These are phyloP conservation scores for Kwoniella heveanensis DNA, from an alignment of 768 basidiomycete genomes.

Conservation along the genomic window DNA sequence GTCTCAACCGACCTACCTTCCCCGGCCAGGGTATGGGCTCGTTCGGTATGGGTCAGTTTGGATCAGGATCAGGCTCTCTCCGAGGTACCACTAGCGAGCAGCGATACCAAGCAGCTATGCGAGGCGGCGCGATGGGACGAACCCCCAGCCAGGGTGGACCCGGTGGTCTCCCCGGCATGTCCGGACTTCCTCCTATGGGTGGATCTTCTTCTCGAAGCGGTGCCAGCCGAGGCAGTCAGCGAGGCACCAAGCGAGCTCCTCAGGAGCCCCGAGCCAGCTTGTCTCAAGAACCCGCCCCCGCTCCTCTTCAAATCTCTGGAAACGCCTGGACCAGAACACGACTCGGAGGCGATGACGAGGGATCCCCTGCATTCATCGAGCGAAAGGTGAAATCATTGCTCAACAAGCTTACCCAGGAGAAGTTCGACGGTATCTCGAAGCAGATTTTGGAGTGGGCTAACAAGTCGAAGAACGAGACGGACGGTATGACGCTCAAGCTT, in stretches of 20 bases:
- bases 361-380: slow-evolving; percentile 82
- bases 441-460: slow-evolving; percentile 96
- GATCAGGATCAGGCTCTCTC: slow-evolving; percentile 40
- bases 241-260: slow-evolving; percentile 74
- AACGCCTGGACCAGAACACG: slow-evolving; percentile 73
- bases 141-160: slow-evolving; percentile 62
- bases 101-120: slow-evolving; percentile 30
- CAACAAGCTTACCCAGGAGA: slow-evolving; percentile 96
- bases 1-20: slow-evolving; percentile 35
- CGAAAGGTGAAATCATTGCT: slow-evolving; percentile 88
- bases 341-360: slow-evolving; percentile 60
- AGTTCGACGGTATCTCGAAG: slow-evolving; percentile 91
- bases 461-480: slow-evolving; percentile 85
- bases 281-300: slow-evolving; percentile 65
- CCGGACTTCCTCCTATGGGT: slow-evolving; percentile 43
- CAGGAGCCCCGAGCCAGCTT: slow-evolving; percentile 54
- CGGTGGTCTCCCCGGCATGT: slow-evolving; percentile 30
- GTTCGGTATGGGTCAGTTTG: slow-evolving; percentile 49
- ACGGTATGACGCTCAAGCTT: slow-evolving; percentile 89
- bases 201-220: slow-evolving; percentile 52
- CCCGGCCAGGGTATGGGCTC: slow-evolving; percentile 51
- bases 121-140: slow-evolving; percentile 63
- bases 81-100: slow-evolving; percentile 43
- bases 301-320: slow-evolving; percentile 72
- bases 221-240: slow-evolving; percentile 71